These are phyloP conservation scores for Neospermospora avenae DNA, from an alignment of 2,329 filamentous ascomycete genomes.

Conservation along the genomic window DNA sequence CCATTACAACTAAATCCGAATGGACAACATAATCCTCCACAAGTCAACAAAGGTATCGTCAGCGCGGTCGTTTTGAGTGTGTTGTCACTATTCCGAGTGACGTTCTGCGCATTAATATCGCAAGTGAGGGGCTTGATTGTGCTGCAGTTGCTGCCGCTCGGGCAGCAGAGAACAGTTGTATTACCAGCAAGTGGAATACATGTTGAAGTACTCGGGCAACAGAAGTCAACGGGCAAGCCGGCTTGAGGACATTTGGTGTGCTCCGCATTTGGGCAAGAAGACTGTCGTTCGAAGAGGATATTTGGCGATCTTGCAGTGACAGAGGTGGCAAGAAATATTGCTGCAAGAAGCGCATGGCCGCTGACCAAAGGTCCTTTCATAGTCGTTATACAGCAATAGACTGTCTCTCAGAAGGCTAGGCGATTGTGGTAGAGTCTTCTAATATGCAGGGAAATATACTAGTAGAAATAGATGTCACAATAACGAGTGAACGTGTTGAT, in stretches of 20 bases:
- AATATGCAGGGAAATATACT: neutral
- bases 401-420: neutral
- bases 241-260: constrained; percentile 46
- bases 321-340: constrained; percentile 35
- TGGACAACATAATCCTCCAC: constrained; percentile 64
- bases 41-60: constrained; percentile 51
- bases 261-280: constrained; percentile 49
- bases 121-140: constrained; percentile 63
- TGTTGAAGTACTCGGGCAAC: constrained; percentile 52
- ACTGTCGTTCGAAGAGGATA: constrained; percentile 42
- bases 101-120: constrained; percentile 59
- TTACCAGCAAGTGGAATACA: constrained; percentile 62
- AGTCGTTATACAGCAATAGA: neutral
- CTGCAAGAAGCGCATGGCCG: constrained; percentile 19
- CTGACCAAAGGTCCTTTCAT: constrained; percentile 24
- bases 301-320: constrained; percentile 40
- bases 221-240: constrained; percentile 61
- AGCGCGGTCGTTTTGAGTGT: constrained; percentile 66
- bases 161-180: constrained; percentile 71
- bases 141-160: constrained; percentile 53
- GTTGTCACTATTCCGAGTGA: constrained; percentile 51
- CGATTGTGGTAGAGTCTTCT: neutral
- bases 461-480: neutral
- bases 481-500: constrained; percentile 5
- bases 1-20: constrained; percentile 63